Conservation (phyloP, 805 yeast species). For the Hanseniaspora valbyensis region DNA sequence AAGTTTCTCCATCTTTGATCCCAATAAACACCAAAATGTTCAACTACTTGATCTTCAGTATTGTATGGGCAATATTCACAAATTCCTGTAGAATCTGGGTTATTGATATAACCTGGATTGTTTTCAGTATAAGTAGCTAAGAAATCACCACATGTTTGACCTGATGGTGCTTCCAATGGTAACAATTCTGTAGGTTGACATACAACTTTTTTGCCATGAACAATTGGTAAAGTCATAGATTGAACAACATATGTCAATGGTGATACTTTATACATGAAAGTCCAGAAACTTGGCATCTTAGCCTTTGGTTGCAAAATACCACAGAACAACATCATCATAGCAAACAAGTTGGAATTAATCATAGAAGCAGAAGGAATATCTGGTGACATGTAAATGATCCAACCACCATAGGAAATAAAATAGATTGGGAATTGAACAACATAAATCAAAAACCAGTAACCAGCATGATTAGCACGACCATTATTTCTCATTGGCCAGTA, state of each 20-base stretch:
- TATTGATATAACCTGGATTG: slow-evolving; percentile 36
- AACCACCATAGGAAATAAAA: slow-evolving; percentile 43
- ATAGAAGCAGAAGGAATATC: slow-evolving; percentile 35
- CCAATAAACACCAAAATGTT: slow-evolving; percentile 31
- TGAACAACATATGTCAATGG: slow-evolving; percentile 42
- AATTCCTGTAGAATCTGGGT: slow-evolving; percentile 35
- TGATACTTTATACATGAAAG: slow-evolving; percentile 36
- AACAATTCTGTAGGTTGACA: slow-evolving; percentile 33
- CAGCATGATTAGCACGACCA: slow-evolving; percentile 39
- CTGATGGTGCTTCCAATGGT: slow-evolving; percentile 34
- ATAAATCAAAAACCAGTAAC: slow-evolving; percentile 41
- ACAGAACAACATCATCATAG: slow-evolving; percentile 45
- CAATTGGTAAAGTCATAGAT: slow-evolving; percentile 32
- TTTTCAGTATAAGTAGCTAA: slow-evolving; percentile 29
- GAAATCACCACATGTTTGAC: slow-evolving; percentile 42
- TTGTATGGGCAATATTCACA: slow-evolving; percentile 54
- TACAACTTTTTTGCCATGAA: slow-evolving; percentile 32
- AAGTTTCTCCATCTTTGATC: slow-evolving; percentile 55
- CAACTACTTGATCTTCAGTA: slow-evolving; percentile 50
- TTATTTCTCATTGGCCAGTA: slow-evolving; percentile 40
- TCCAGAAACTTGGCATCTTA: slow-evolving; percentile 42
- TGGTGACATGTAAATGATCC: slow-evolving; percentile 38
- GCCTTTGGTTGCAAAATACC: slow-evolving; percentile 39
- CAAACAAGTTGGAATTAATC: slow-evolving; percentile 38
- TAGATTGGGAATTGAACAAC: slow-evolving; percentile 41